These are phyloP conservation scores for Fraxinus pennsylvanica DNA, from an alignment of 257 asterid genomes.

Conservation along the genomic window DNA sequence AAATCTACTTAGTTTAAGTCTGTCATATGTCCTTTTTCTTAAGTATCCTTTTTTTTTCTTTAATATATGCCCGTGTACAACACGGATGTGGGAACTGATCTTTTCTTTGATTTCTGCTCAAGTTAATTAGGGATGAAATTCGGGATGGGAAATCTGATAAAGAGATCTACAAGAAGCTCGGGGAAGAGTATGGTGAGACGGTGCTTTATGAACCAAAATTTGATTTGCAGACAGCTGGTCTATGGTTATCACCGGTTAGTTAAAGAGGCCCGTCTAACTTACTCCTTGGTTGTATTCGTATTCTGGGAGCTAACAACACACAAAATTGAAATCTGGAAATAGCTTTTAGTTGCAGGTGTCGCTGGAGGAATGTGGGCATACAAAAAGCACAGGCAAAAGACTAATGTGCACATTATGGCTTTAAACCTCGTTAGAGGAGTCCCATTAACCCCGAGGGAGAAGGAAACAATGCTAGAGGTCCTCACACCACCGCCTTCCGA, in stretches of 20 bases:
- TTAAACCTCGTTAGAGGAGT: conserved; percentile 82
- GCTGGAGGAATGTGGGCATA: conserved; percentile 87
- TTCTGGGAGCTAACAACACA: background rate
- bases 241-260: conserved; percentile 93
- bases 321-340: conserved; percentile 18
- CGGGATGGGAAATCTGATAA: conserved; percentile 76
- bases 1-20: background rate
- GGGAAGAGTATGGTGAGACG: conserved; percentile 88
- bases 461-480: conserved; percentile 75
- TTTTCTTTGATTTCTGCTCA: conserved; percentile 21
- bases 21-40: background rate
- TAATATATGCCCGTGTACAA: background rate
- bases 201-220: conserved; percentile 89
- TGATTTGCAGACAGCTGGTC: conserved; percentile 89
- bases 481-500: conserved; percentile 75
- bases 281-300: background rate
- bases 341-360: conserved; percentile 73
- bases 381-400: conserved; percentile 65
- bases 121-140: conserved; percentile 83
- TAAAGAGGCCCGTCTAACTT: background rate
- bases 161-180: conserved; percentile 81
- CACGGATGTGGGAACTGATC: conserved; percentile 12
- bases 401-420: conserved; percentile 86
- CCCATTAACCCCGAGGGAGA: conserved; percentile 85
- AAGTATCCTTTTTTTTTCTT: background rate